Evolutionary conservation across 768 basidiomycete species (phyloP).

Genomic region (Gymnopilus junonius): DNA sequence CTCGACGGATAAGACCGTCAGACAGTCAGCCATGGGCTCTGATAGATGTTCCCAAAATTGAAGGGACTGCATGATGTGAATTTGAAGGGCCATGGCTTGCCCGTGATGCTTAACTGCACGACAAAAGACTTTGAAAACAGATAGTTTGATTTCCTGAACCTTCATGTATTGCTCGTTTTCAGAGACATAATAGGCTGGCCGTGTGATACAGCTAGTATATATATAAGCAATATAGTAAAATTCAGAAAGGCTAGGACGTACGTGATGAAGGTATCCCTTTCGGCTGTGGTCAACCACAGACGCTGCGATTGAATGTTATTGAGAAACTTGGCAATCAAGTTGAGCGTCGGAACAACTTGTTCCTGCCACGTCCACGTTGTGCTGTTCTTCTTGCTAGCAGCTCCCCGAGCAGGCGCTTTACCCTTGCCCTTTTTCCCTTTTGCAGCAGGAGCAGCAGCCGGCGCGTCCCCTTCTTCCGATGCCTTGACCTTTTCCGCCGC

Average conservation of each 20-base stretch:
- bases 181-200: slow-evolving; percentile 84
- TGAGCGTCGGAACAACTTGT: slow-evolving; percentile 73
- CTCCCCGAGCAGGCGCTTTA: slow-evolving; percentile 41
- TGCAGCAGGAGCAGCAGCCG: slow-evolving; percentile 46
- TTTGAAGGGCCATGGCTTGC: slow-evolving; percentile 84
- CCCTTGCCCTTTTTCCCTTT: slow-evolving; percentile 64
- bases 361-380: slow-evolving; percentile 78
- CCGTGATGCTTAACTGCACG: slow-evolving; percentile 90
- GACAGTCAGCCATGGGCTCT: slow-evolving; percentile 92
- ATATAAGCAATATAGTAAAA: background rate
- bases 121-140: slow-evolving; percentile 90
- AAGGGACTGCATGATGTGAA: slow-evolving; percentile 86
- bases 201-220: slow-evolving; percentile 75
- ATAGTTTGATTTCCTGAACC: slow-evolving; percentile 62
- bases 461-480: slow-evolving; percentile 49
- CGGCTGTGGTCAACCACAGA: slow-evolving; percentile 89
- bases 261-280: slow-evolving; percentile 87
- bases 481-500: slow-evolving; percentile 79
- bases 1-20: slow-evolving; percentile 78
- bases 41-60: slow-evolving; percentile 95
- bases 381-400: slow-evolving; percentile 43
- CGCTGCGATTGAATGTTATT: slow-evolving; percentile 64
- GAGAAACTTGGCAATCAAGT: slow-evolving; percentile 74
- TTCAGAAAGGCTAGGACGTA: slow-evolving; percentile 39
- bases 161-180: slow-evolving; percentile 94